These are phyloP conservation scores for Tylopilus sp. DNA, from an alignment of 1,284 basidiomycete genomes.

Conservation along the genomic window DNA sequence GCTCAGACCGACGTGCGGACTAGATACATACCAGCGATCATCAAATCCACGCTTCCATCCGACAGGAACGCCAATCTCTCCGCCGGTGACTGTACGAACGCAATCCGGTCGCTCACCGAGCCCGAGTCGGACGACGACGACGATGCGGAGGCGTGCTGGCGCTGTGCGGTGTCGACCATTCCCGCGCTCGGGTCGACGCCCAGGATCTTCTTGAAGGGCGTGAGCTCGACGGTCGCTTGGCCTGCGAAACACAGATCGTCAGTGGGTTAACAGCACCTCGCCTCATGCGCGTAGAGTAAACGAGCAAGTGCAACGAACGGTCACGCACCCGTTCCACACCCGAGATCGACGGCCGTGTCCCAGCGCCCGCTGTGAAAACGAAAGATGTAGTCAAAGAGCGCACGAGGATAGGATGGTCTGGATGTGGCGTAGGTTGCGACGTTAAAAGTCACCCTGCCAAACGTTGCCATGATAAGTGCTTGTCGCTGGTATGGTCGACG, in stretches of 20 bases:
- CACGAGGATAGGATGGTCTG: conserved; percentile 64
- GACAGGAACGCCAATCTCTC: conserved; percentile 55
- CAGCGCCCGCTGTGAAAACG: conserved; percentile 51
- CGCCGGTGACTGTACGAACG: conserved; percentile 50
- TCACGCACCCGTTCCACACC: conserved; percentile 75
- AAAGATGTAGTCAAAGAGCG: conserved; percentile 61
- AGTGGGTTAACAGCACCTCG: not conserved
- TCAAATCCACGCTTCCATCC: conserved; percentile 65
- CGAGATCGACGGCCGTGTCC: conserved; percentile 68
- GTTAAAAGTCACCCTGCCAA: conserved; percentile 61
- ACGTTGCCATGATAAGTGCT: conserved; percentile 55
- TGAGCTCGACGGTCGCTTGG: conserved; percentile 64
- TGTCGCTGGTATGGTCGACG: no score
- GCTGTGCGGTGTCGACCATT: conserved; percentile 69
- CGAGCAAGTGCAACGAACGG: not conserved
- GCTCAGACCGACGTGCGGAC: no score
- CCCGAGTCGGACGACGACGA: conserved; percentile 2
- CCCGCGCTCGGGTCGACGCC: conserved; percentile 71
- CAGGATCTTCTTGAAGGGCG: conserved; percentile 57
- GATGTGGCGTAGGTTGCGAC: conserved; percentile 60
- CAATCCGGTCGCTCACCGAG: conserved; percentile 25
- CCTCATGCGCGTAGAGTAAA: not conserved
- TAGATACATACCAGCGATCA: conserved; percentile 57
- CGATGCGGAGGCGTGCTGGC: conserved; percentile 28
- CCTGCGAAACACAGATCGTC: conserved; percentile 36